Evolutionary conservation across 768 basidiomycete species (phyloP).

Genomic region (Rhodotorula taiwanensis): DNA sequence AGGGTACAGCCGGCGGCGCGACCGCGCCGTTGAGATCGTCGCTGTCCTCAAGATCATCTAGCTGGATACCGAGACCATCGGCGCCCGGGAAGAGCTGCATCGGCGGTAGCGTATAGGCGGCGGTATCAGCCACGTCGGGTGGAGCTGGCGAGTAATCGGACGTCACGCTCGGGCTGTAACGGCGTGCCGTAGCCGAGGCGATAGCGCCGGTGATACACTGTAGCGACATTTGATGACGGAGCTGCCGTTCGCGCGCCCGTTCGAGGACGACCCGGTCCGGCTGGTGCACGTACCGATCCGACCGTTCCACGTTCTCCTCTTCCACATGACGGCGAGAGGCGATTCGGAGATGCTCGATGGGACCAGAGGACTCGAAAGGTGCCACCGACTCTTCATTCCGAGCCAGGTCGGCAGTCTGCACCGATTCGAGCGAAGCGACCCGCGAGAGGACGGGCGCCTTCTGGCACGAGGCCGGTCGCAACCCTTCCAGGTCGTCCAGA

Average conservation of each 20-base stretch:
- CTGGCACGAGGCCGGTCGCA: conserved; percentile 7
- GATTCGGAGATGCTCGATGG: no score
- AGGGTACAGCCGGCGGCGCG: no score
- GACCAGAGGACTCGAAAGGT: no score
- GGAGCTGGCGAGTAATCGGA: no score
- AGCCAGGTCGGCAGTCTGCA: conserved; percentile 16
- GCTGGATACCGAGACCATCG: conserved; percentile 24
- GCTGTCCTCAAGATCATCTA: conserved; percentile 43
- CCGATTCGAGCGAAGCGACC: conserved; percentile 13
- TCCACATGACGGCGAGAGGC: no score
- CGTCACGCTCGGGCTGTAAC: not conserved
- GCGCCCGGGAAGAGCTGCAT: not conserved
- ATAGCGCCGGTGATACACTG: conserved; percentile 40
- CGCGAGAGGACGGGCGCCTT: conserved; percentile 10
- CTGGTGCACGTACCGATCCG: no score
- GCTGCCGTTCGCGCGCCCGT: conserved; percentile 24
- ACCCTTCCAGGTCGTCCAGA: conserved; percentile 24
- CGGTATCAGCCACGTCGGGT: not conserved
- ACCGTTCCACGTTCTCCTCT: no score
- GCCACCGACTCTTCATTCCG: no score
- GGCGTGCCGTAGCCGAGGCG: conserved; percentile 37
- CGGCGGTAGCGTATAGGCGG: no score
- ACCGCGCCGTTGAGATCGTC: conserved; percentile 42
- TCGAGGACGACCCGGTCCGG: conserved; percentile 10
- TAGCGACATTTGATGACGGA: conserved; percentile 40